Base-by-base conservation (phyloP, 2,329 filamentous ascomycete genomes). In the Penicillium sp. region DNA sequence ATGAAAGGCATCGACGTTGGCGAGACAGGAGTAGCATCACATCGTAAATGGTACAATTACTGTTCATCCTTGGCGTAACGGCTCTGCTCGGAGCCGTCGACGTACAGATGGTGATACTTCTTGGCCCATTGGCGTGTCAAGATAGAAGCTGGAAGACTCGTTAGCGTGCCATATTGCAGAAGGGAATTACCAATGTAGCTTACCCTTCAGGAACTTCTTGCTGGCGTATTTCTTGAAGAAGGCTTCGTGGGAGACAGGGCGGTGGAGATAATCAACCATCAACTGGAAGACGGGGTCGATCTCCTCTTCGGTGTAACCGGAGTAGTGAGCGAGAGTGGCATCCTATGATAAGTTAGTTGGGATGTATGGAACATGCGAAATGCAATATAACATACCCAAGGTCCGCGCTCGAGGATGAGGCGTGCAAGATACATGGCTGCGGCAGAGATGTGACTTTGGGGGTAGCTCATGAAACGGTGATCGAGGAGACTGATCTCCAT, bases 141-240 rank as follows among this genome's bases (percentile, higher is more conserved):
- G 62, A 97, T 89, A 24, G 91, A 96, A 61, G 89, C 90, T 95
- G 50, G 4, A 29, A 48, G 34, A 24, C 12, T 26, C 52, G 66
- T 66, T 51, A 67, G 61, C 45, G 24, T 45, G 3, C 9, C 26
- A 24, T 24, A 12, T 4, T 3, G 4, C 22, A 33, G 5, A 21
- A 8, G 12, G 4, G 4, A 19, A 31, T 15, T 28, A 26, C 21
- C 17, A 43, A 26, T 13, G 4, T 5, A 17, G 3, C 79, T 73
- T 82, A 95, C 91, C 90, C 77, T 98, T 98, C 63, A 97, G 75
- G 74, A 97, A 98, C 74, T 95, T 96, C 78, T 97, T 98, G 81
- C 88, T 95, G 49, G 93, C 93, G 69, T 98, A 98, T 73, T 98
- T 98, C 81, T 95, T 95, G 79, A 96, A 97, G 78, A 98, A 96